Percentiles rank a stretch among this genome's conserved stretches.
These are phyloP conservation scores for Penicillium ochrochloron DNA, from an alignment of 495 filamentous ascomycete species.

Conservation along the genomic window DNA sequence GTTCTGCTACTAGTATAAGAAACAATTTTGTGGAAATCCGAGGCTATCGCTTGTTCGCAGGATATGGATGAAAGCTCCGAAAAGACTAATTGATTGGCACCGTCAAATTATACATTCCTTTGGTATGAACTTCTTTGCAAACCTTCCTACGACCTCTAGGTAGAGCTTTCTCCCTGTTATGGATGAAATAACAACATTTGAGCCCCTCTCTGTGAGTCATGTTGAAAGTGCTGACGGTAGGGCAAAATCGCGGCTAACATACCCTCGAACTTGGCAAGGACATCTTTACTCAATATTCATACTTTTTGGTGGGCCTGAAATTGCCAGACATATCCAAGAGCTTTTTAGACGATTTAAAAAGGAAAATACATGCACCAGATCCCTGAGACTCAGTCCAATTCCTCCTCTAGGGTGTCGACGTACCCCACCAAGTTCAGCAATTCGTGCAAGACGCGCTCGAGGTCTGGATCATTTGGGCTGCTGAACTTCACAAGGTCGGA, in stretches of 20 bases:
- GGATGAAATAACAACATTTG: not conserved
- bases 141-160: no score
- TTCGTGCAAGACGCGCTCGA: not conserved
- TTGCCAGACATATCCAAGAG: not conserved
- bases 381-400: not conserved
- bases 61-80: no score
- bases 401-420: not conserved
- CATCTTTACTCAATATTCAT: not conserved
- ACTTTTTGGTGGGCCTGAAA: no score
- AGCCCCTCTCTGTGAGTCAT: not conserved
- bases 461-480: constrained; percentile 17
- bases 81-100: no score
- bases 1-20: no score
- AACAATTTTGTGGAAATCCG: no score
- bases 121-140: not conserved
- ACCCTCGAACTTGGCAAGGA: not conserved
- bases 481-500: constrained; percentile 17
- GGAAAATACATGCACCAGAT: not conserved
- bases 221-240: not conserved
- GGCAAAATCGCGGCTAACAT: not conserved
- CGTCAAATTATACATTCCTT: not conserved
- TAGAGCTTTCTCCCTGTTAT: not conserved
- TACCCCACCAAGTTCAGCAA: not conserved
- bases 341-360: not conserved
- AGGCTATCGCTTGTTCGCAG: no score